Conservation (phyloP, 306 rosid species). For the Crataegus laevigata region DNA sequence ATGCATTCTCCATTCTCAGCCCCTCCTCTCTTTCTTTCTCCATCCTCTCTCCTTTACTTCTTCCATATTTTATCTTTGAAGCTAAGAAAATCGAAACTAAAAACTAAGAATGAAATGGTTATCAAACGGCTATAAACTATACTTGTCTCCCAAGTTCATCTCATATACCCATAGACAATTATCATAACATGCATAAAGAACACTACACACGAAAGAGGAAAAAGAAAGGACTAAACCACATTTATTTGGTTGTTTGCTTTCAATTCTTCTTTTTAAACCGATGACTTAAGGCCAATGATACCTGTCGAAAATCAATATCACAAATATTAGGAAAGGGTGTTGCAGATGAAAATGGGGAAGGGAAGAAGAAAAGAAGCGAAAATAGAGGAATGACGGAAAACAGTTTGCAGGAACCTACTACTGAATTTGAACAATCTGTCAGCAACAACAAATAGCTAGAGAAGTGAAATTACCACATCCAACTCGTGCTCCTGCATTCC, state of each 20-base stretch:
- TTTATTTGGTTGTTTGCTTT: not conserved
- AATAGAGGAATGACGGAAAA: not conserved
- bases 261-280: constrained; percentile 25
- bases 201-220: not conserved
- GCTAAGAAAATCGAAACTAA: too few species aligned
- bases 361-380: not conserved
- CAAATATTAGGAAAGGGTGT: constrained; percentile 13
- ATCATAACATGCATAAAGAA: not conserved
- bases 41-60: too few species aligned
- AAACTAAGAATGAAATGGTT: too few species aligned
- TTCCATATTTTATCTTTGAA: too few species aligned
- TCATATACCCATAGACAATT: not conserved
- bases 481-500: constrained; percentile 85
- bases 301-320: constrained; percentile 36
- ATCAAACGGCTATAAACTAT: not conserved
- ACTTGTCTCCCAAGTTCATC: not conserved
- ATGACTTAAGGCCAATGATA: constrained; percentile 70
- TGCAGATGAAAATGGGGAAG: not conserved
- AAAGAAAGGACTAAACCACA: not conserved
- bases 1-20: too few species aligned
- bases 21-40: too few species aligned
- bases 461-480: constrained; percentile 54
- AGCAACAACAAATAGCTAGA: constrained; percentile 5
- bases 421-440: not conserved
- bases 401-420: not conserved